Evolutionary conservation across 176 grass and related monocot species (phyloP).

Genomic region (Hordeum marinum): DNA sequence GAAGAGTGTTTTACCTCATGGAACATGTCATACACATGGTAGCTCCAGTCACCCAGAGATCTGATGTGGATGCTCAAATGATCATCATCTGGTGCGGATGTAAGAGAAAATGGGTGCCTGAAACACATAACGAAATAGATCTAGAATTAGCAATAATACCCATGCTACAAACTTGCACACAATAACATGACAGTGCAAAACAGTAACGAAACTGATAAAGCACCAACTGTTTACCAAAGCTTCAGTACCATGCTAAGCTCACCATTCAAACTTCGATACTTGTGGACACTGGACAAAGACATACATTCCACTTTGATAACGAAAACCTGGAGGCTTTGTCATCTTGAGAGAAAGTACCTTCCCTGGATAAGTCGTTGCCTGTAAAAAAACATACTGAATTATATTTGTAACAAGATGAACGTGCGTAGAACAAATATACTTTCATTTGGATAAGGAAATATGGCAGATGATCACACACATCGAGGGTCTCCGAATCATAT

Average conservation of each 20-base stretch:
- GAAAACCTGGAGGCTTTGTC: constrained; percentile 53
- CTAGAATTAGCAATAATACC: background rate
- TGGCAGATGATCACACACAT: constrained; percentile 22
- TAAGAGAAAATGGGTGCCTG: constrained; percentile 78
- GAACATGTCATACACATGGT: constrained; percentile 55
- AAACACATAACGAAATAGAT: background rate
- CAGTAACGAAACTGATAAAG: background rate
- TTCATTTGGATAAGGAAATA: background rate
- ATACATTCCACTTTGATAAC: constrained; percentile 56
- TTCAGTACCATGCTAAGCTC: background rate
- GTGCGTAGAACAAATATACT: background rate
- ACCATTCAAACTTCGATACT: constrained; percentile 68
- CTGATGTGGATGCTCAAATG: constrained; percentile 66
- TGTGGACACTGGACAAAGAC: constrained; percentile 64
- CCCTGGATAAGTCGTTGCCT: constrained; percentile 57
- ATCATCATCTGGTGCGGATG: constrained; percentile 65
- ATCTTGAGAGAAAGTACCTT: constrained; percentile 56
- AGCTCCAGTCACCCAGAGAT: constrained; percentile 77
- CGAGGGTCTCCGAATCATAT: constrained; percentile 35
- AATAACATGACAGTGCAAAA: background rate
- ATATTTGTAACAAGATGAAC: background rate
- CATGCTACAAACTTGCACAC: background rate
- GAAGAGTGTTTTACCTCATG: constrained; percentile 34
- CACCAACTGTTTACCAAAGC: background rate
- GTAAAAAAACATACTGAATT: background rate